A percentile compares a stretch with the other conserved stretches of the same genome.
These are phyloP conservation scores for Auricularia sp. DNA, from an alignment of 768 basidiomycete species.

Conservation along the genomic window DNA sequence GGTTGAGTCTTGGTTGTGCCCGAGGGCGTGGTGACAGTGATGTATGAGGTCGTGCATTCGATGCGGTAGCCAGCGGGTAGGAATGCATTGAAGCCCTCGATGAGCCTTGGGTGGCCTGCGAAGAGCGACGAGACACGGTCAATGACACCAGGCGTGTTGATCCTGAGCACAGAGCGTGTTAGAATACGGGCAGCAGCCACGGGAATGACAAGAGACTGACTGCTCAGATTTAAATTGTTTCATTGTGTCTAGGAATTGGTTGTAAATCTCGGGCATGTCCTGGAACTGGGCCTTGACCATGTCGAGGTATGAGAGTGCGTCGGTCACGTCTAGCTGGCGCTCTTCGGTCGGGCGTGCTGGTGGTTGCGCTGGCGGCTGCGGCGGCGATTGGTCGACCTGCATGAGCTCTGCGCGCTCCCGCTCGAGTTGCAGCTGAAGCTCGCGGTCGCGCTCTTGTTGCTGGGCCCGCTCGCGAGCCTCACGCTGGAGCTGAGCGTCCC, in stretches of 20 bases:
- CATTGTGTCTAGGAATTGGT: constrained; percentile 92
- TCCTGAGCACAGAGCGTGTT: constrained; percentile 37
- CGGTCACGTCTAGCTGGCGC: constrained; percentile 84
- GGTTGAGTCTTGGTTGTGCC: background rate
- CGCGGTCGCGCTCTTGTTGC: no score
- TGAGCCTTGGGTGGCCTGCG: constrained; percentile 78
- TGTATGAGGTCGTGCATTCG: constrained; percentile 40
- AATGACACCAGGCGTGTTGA: constrained; percentile 97
- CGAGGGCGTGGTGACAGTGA: background rate
- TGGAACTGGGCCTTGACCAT: constrained; percentile 88
- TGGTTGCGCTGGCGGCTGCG: background rate
- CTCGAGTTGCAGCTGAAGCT: no score
- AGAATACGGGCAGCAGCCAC: background rate
- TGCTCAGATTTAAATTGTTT: constrained; percentile 97
- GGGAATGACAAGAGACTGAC: constrained; percentile 35
- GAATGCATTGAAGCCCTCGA: constrained; percentile 98
- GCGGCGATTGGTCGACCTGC: background rate
- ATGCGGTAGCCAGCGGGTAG: constrained; percentile 91
- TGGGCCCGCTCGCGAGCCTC: no score
- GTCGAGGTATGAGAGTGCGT: constrained; percentile 88
- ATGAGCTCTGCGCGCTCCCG: no score
- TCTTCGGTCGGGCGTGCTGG: background rate
- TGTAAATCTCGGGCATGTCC: constrained; percentile 90
- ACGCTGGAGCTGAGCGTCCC: no score
- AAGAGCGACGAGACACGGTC: constrained; percentile 90